Evolutionary conservation across 78 protist genomes (phyloP).

Genomic region (Bodo saltans): DNA sequence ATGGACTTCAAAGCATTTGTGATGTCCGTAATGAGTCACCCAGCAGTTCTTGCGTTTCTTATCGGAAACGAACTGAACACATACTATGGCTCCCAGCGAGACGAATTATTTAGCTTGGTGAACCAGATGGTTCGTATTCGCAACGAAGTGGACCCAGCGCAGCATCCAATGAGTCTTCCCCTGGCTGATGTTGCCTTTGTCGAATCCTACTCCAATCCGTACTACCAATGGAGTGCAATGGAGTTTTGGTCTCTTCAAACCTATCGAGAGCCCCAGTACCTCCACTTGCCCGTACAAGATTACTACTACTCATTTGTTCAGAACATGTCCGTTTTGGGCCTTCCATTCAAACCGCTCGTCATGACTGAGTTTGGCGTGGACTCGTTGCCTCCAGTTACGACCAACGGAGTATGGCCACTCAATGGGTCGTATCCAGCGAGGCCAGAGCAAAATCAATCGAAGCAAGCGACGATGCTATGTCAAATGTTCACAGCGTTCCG

Average conservation of each 20-base stretch:
- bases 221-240: neutral
- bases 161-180: constrained; percentile 16
- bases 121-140: constrained; percentile 24
- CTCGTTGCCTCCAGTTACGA: neutral
- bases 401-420: neutral
- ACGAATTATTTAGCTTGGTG: constrained; percentile 12
- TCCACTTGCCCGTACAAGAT: neutral
- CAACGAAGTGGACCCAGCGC: neutral
- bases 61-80: constrained; percentile 29
- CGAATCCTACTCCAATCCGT: neutral
- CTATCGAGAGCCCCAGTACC: neutral
- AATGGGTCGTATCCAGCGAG: neutral
- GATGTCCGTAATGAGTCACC: constrained; percentile 4
- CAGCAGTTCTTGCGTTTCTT: constrained; percentile 22
- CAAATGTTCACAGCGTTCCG: neutral
- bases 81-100: constrained; percentile 1
- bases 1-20: constrained; percentile 15
- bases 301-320: neutral
- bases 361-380: constrained; percentile 9
- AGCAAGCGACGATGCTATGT: neutral
- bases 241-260: constrained; percentile 17
- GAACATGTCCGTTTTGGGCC: neutral
- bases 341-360: neutral
- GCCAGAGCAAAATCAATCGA: neutral
- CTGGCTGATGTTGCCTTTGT: neutral